Evolutionary conservation across 495 filamentous ascomycete species (phyloP).

Genomic region (Collariella sp.): DNA sequence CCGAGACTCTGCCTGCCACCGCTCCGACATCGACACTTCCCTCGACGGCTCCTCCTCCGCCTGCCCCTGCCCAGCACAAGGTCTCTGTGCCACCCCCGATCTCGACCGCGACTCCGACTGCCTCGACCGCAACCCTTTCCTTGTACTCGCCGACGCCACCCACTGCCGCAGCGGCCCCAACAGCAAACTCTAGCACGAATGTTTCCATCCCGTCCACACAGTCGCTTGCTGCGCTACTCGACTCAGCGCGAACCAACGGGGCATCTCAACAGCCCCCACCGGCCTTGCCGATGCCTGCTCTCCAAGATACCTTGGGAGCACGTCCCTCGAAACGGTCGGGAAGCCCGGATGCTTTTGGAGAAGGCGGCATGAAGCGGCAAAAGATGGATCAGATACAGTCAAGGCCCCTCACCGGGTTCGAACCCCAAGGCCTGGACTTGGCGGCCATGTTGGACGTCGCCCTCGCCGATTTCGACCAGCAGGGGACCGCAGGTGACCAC

Average conservation of each 20-base stretch:
- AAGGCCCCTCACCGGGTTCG: constrained; percentile 3
- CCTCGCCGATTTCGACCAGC: constrained; percentile 18
- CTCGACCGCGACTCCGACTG: neutral
- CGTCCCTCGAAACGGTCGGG: constrained; percentile 26
- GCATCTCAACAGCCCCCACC: neutral
- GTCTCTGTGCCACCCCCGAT: neutral
- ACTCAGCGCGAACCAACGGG: neutral
- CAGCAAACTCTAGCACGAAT: neutral
- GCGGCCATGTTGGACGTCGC: constrained; percentile 23
- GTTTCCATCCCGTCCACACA: neutral
- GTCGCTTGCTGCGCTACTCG: neutral
- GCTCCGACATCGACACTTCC: neutral
- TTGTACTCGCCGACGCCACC: neutral
- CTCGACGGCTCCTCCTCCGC: neutral
- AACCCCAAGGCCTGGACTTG: constrained; percentile 12
- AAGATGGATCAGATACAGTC: constrained; percentile 22
- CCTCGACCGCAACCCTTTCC: neutral
- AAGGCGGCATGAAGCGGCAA: constrained; percentile 27
- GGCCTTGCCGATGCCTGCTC: neutral
- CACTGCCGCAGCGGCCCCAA: neutral
- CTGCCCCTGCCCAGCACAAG: neutral
- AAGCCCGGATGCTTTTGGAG: constrained; percentile 23
- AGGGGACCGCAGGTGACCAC: neutral
- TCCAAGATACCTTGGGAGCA: neutral
- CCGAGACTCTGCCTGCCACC: neutral